Evolutionary conservation across 768 basidiomycete species (phyloP).

Genomic region (Mycena crocata): DNA sequence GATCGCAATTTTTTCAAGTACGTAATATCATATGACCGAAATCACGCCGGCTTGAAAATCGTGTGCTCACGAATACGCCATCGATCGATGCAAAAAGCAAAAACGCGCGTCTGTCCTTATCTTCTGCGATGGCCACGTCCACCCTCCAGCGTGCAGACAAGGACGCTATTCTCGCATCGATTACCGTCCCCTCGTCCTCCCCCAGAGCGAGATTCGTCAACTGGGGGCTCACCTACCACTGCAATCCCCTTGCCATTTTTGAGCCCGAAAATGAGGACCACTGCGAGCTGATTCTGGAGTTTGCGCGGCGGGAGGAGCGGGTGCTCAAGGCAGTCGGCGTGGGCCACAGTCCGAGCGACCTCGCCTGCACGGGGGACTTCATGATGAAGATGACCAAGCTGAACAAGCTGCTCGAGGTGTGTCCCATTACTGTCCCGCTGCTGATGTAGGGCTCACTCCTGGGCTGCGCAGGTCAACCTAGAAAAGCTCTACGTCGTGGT

Average conservation of each 20-base stretch:
- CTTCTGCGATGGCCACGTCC: constrained; percentile 6
- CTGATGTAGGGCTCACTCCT: constrained; percentile 10
- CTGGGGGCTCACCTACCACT: constrained; percentile 88
- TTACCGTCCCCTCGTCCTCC: constrained; percentile 60
- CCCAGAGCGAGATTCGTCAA: constrained; percentile 59
- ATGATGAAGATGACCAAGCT: constrained; percentile 87
- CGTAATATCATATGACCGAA: neutral
- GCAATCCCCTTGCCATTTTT: constrained; percentile 78
- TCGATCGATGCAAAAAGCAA: constrained; percentile 2
- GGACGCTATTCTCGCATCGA: constrained; percentile 64
- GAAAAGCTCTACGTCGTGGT: constrained; percentile 77
- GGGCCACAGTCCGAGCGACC: constrained; percentile 94
- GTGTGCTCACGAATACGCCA: constrained; percentile 12
- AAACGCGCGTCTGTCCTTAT: too few species aligned
- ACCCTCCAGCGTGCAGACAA: neutral
- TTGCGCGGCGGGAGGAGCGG: constrained; percentile 79
- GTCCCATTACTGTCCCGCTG: constrained; percentile 41
- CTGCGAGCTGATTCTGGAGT: constrained; percentile 81
- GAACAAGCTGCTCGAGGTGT: constrained; percentile 81
- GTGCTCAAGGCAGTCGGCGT: constrained; percentile 86
- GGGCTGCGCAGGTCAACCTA: constrained; percentile 67
- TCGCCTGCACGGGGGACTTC: constrained; percentile 90
- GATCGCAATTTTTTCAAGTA: too few species aligned
- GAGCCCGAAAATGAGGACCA: constrained; percentile 79
- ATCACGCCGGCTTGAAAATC: neutral